Percentiles rank a stretch among this genome's conserved stretches.
These are phyloP conservation scores for Irpex sp. DNA, from an alignment of 1,284 basidiomycete genomes.

Conservation along the genomic window DNA sequence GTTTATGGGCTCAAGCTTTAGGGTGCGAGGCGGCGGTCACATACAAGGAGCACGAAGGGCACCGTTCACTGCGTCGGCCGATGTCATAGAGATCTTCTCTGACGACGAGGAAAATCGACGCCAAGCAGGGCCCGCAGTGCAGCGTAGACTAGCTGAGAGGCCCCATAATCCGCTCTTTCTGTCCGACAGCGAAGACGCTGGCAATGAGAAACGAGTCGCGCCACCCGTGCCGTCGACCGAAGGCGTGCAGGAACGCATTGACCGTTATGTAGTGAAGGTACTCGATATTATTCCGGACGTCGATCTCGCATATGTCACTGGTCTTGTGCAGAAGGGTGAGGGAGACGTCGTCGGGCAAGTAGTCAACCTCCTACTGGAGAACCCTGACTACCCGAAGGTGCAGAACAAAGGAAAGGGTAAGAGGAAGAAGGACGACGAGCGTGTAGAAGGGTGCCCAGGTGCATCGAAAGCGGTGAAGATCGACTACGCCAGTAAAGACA, in stretches of 20 bases:
- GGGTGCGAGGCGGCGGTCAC: no score
- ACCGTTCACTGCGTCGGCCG: constrained; percentile 5
- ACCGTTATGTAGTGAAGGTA: constrained; percentile 51
- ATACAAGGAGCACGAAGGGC: not conserved
- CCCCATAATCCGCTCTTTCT: constrained; percentile 6
- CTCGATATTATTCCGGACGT: constrained; percentile 79
- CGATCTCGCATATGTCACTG: constrained; percentile 55
- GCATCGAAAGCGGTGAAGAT: constrained; percentile 23
- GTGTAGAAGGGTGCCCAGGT: not conserved
- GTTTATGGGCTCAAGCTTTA: no score
- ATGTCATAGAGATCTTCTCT: constrained; percentile 26
- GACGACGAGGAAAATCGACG: constrained; percentile 18
- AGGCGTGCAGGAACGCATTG: constrained; percentile 10
- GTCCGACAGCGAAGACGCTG: constrained; percentile 2
- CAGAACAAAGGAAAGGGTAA: constrained; percentile 62
- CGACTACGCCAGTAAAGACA: constrained; percentile 59
- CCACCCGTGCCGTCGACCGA: not conserved
- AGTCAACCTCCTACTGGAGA: constrained; percentile 69
- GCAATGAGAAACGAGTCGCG: not conserved
- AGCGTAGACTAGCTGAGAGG: not conserved
- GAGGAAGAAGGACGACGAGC: constrained; percentile 43
- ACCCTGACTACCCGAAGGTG: constrained; percentile 66
- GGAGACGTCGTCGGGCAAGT: constrained; percentile 57
- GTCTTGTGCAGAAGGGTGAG: constrained; percentile 50
- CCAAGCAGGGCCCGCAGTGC: not conserved